phyloP scores from a whole-genome alignment of 306 rosid genomes.

The Quercus wislizeni region DNA sequence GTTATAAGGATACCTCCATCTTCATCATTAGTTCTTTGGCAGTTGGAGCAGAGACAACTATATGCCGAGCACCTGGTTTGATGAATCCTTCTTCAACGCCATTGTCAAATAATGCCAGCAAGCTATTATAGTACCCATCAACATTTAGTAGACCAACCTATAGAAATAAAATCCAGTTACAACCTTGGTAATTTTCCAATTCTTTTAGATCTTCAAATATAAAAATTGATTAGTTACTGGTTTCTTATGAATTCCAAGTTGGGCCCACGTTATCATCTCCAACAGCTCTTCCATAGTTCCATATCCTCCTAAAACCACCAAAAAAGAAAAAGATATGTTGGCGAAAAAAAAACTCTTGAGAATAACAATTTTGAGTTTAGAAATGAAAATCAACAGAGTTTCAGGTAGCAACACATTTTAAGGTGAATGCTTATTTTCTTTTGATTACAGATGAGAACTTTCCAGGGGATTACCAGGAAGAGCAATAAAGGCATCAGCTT shows the following conservation, averaged over 20 bases:
- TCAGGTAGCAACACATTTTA: constrained; percentile 14
- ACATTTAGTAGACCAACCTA: constrained; percentile 95
- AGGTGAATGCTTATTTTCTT: constrained; percentile 3
- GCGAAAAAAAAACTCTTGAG: background rate
- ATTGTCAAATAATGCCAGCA: constrained; percentile 90
- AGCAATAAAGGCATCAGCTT: constrained; percentile 92
- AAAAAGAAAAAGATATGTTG: background rate
- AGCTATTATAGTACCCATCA: constrained; percentile 84
- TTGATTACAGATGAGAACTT: constrained; percentile 11
- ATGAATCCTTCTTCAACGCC: constrained; percentile 95
- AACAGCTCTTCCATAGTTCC: constrained; percentile 96
- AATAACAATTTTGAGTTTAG: constrained; percentile 11
- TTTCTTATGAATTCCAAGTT: constrained; percentile 89
- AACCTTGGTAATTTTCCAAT: background rate
- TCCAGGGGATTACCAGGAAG: constrained; percentile 69
- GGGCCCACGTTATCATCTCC: constrained; percentile 98
- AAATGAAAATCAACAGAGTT: constrained; percentile 1
- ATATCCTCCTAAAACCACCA: constrained; percentile 68
- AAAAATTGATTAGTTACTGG: constrained; percentile 47
- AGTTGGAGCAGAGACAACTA: constrained; percentile 79
- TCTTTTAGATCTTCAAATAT: constrained; percentile 4
- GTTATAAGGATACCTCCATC: constrained; percentile 66
- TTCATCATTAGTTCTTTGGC: constrained; percentile 77
- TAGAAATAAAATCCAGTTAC: constrained; percentile 20
- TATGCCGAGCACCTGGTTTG: constrained; percentile 73